Evolutionary conservation across 768 basidiomycete species (phyloP), one percentile per base, ranked within the genome.

Genomic region (Galerina sulciceps): DNA sequence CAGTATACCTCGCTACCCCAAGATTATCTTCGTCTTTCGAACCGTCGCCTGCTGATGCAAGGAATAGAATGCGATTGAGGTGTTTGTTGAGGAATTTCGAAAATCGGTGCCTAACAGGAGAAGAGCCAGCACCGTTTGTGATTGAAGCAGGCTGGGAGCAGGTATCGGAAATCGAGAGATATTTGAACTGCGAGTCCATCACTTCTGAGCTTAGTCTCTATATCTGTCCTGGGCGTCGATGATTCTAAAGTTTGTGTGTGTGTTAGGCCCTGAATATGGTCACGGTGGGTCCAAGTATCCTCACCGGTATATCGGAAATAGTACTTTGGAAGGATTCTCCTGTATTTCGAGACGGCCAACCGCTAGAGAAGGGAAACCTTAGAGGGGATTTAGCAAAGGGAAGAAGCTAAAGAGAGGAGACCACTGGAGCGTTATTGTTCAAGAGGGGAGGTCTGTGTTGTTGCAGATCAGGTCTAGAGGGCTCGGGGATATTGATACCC

Each of bases 41-140:
- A 9, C 49, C 35, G 22, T 58, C 56, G 17, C 56, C 54, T 41
- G 53, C 57, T 10, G 61, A 63, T 3, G 67, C 63, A 8, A 65
- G 57, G 41, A 47, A 55, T 26, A 68, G 53, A 34, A 66, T 54
- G 37, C 58, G 55, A n/a, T 55, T 56, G 13, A 64, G 53, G 40
- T 54, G 38, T 37, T 3, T 20, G 13, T 55, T 35, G 6, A 26
- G 10, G 14, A 17, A 22, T 20, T 23, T 14, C 37, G 26, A 31
- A 31, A 31, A 31, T 31, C 26, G 26, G 26, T 8, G 26, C 26
- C 26, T 31, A 31, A 31, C 26, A 8, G 26, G 5, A 31, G 26
- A 31, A 31, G 26, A 31, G 8, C 5, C 8, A 31, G 26, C 26
- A 31, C 26, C 8, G 8, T 15, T 40, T 51, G 49, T 26, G 40